A percentile compares a stretch with the other conserved stretches of the same genome.
Conservation (phyloP, 1,284 basidiomycete genomes). For the Heliocybe sulcata region DNA sequence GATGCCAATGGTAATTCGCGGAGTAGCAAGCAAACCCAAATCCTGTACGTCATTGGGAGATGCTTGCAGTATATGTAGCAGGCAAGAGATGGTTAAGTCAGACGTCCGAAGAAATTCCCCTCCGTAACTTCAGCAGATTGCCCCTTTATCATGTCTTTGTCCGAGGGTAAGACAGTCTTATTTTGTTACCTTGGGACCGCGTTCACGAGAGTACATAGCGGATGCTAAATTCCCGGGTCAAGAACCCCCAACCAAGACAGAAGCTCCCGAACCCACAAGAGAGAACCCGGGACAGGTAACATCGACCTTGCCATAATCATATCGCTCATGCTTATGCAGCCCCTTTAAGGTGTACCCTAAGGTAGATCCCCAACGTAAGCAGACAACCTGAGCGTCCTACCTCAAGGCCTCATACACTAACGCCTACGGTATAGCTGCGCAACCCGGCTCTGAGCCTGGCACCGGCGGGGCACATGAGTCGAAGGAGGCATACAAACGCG, state of each 20-base stretch:
- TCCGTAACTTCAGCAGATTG: neutral
- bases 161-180: neutral
- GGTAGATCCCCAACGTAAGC: slow-evolving; percentile 1
- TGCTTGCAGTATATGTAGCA: neutral
- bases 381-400: neutral
- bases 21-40: neutral
- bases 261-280: neutral
- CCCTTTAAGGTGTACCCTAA: neutral
- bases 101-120: neutral
- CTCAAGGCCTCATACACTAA: neutral
- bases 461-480: neutral
- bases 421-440: neutral
- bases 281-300: slow-evolving; percentile 3
- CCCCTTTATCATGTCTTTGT: neutral
- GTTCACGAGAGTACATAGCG: neutral
- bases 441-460: neutral
- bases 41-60: neutral
- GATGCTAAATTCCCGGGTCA: slow-evolving; percentile 3
- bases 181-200: no score
- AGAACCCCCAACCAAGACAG: neutral
- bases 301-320: neutral
- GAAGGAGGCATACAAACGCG: neutral
- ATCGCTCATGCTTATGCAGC: no score
- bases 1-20: neutral
- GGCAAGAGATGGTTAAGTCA: neutral